A percentile compares a stretch with the other conserved stretches of the same genome.
These are phyloP conservation scores for Avena atlantica DNA, from an alignment of 176 grass and related monocot genomes.

Conservation along the genomic window DNA sequence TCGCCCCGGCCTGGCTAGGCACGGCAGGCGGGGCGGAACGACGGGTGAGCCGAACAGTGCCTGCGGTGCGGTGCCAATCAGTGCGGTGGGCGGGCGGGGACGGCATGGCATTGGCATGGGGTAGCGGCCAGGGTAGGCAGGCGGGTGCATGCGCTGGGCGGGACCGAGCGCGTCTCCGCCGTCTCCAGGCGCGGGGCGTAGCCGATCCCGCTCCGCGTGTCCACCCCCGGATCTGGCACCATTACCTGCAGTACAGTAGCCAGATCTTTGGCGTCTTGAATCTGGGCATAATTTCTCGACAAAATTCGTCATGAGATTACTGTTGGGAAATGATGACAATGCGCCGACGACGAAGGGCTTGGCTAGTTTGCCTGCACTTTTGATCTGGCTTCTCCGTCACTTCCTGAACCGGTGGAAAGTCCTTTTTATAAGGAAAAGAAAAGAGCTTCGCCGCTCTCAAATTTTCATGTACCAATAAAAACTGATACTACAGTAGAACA, in stretches of 20 bases:
- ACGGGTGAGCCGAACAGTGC: slow-evolving; percentile 7
- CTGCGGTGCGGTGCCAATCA: neutral
- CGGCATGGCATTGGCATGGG: slow-evolving; percentile 15
- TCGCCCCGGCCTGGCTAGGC: neutral
- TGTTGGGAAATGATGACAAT: neutral
- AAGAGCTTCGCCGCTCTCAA: too few species aligned
- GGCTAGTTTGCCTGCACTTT: neutral
- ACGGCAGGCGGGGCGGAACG: too few species aligned
- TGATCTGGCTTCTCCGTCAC: neutral
- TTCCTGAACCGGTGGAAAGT: too few species aligned
- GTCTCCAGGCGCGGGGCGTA: neutral
- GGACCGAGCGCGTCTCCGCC: slow-evolving; percentile 18
- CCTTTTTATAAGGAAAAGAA: too few species aligned
- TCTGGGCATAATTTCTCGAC: neutral
- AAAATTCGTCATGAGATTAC: neutral
- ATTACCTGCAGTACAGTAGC: neutral
- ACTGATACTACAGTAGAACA: too few species aligned
- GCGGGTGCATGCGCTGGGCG: neutral
- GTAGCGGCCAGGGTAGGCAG: neutral
- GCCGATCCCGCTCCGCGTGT: neutral
- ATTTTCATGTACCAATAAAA: too few species aligned
- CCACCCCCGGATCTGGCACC: neutral
- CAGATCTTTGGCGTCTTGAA: neutral
- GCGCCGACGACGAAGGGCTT: neutral
- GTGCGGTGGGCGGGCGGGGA: slow-evolving; percentile 2